Evolutionary conservation across 2,329 filamentous ascomycete species (phyloP).

Genomic region (Alternaria ethzedia): DNA sequence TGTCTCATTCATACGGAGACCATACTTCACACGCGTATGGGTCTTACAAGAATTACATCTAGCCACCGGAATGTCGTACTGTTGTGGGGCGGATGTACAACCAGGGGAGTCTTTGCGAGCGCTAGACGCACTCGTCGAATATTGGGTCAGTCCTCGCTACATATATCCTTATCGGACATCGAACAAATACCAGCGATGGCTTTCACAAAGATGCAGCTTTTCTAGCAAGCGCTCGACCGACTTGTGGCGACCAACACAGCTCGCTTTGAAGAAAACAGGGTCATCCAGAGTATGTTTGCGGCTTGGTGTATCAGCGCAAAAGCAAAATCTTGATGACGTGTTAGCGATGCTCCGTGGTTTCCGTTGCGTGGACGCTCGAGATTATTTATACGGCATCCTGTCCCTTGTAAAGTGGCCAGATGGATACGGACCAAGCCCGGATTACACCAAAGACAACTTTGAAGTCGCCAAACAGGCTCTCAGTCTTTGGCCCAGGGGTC

Average conservation of each 20-base stretch:
- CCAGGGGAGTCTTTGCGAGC: background rate
- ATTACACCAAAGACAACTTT: background rate
- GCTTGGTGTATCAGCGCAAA: background rate
- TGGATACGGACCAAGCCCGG: background rate
- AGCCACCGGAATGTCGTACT: background rate
- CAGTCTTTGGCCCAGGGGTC: too few relatives aligned
- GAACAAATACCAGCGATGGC: too few relatives aligned
- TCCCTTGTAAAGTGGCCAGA: background rate
- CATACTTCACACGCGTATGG: background rate
- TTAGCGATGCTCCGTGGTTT: rapidly evolving
- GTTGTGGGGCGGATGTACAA: background rate
- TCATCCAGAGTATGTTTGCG: too few relatives aligned
- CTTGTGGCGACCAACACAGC: too few relatives aligned
- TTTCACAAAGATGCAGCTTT: too few relatives aligned
- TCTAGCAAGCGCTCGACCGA: too few relatives aligned
- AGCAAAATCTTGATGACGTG: rapidly evolving
- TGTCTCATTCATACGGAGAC: background rate
- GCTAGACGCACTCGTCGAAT: rapidly evolving
- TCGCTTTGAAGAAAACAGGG: too few relatives aligned
- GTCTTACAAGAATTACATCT: background rate
- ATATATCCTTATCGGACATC: too few relatives aligned
- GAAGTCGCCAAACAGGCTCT: background rate
- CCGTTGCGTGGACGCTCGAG: background rate
- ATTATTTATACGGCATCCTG: background rate
- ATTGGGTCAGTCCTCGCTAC: too few relatives aligned